Conservation (phyloP, 768 basidiomycete species). For the Russula foetens region DNA sequence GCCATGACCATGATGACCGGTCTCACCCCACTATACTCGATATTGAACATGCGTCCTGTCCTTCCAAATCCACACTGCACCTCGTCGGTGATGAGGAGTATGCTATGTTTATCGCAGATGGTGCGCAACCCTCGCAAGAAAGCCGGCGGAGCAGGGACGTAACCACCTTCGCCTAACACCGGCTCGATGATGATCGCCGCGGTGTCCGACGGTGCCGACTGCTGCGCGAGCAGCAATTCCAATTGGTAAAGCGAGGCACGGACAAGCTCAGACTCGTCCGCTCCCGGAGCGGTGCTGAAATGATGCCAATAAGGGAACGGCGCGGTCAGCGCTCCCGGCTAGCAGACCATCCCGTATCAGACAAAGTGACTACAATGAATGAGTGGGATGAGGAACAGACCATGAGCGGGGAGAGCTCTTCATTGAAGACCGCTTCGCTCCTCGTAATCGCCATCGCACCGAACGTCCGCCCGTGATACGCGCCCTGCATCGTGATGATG, state of each 20-base stretch:
- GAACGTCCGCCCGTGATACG: constrained; percentile 88
- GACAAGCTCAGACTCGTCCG: constrained; percentile 50
- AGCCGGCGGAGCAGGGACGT: constrained; percentile 76
- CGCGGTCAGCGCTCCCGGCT: constrained; percentile 78
- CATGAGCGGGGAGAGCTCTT: constrained; percentile 76
- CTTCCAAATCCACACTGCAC: constrained; percentile 88
- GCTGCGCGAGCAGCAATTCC: constrained; percentile 70
- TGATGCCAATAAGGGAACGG: constrained; percentile 96
- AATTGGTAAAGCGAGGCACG: constrained; percentile 69
- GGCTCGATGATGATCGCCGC: constrained; percentile 94
- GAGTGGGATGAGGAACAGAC: constrained; percentile 32
- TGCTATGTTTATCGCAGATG: constrained; percentile 81
- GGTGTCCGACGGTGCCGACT: constrained; percentile 76
- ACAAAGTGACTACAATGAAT: background rate
- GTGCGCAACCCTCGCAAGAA: constrained; percentile 74
- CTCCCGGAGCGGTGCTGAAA: constrained; percentile 46
- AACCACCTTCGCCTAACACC: constrained; percentile 92
- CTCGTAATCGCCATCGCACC: constrained; percentile 89
- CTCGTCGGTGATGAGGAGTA: constrained; percentile 80
- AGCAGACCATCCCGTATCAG: background rate
- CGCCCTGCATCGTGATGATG: constrained; percentile 88
- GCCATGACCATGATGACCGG: constrained; percentile 89
- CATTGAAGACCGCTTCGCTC: constrained; percentile 87
- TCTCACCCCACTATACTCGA: constrained; percentile 73
- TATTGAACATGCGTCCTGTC: constrained; percentile 73